These are phyloP conservation scores for Coniferiporia sulphurascens DNA, from an alignment of 1,284 basidiomycete species.

Conservation along the genomic window DNA sequence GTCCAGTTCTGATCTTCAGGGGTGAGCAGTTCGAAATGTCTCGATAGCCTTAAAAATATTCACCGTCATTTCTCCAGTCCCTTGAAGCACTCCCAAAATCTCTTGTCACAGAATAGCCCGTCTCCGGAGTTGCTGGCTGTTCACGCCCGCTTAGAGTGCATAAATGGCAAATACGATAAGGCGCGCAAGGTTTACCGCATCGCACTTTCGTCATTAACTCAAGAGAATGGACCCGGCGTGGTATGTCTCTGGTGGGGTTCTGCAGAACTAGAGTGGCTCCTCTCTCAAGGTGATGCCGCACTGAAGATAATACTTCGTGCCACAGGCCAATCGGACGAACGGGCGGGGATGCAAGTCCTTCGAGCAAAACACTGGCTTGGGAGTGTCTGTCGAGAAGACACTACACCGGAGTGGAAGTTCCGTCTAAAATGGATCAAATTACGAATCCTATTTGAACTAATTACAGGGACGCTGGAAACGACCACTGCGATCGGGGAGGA, in stretches of 20 bases:
- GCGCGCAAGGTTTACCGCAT: slow-evolving; percentile 84
- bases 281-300: slow-evolving; percentile 44
- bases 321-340: slow-evolving; percentile 44
- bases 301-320: slow-evolving; percentile 50
- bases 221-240: slow-evolving; percentile 32
- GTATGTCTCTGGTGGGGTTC: slow-evolving; percentile 78
- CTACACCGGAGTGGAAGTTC: slow-evolving; percentile 43
- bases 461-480: slow-evolving; percentile 41
- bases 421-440: slow-evolving; percentile 60
- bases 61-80: slow-evolving; percentile 42
- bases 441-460: slow-evolving; percentile 57
- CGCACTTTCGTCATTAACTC: slow-evolving; percentile 42
- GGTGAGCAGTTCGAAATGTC: slow-evolving; percentile 35
- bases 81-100: slow-evolving; percentile 64
- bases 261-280: slow-evolving; percentile 88
- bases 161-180: slow-evolving; percentile 64
- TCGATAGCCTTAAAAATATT: slow-evolving; percentile 13
- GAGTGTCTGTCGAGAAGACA: slow-evolving; percentile 22
- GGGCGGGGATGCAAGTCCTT: slow-evolving; percentile 44
- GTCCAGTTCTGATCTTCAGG: slow-evolving; percentile 48
- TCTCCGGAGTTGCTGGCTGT: slow-evolving; percentile 75
- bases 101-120: slow-evolving; percentile 59
- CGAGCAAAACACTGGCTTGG: slow-evolving; percentile 56
- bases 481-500: slow-evolving; percentile 47
- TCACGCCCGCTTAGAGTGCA: slow-evolving; percentile 77